Percentiles rank a stretch among this genome's conserved stretches.
These are phyloP conservation scores for Lentinula boryana DNA, from an alignment of 768 basidiomycete genomes.

Conservation along the genomic window DNA sequence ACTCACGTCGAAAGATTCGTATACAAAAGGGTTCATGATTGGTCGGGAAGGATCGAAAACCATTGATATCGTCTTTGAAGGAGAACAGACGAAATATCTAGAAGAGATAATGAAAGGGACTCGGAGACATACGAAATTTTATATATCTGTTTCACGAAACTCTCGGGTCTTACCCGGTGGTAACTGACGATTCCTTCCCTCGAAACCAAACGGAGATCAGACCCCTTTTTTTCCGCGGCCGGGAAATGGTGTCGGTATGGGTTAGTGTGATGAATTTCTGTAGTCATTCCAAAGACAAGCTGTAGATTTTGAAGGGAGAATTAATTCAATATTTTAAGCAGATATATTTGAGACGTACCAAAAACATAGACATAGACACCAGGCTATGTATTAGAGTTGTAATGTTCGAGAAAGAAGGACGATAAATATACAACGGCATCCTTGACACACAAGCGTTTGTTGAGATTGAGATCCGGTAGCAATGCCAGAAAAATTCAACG, in stretches of 20 bases:
- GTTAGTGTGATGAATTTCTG: not conserved
- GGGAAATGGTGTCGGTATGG: not conserved
- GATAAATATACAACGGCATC: too few species aligned
- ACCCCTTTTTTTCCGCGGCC: not conserved
- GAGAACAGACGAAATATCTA: not conserved
- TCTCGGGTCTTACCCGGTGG: constrained; percentile 1
- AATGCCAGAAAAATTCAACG: too few species aligned
- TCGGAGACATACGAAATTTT: not conserved
- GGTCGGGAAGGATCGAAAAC: not conserved
- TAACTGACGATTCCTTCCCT: not conserved
- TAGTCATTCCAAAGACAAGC: too few species aligned
- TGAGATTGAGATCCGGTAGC: too few species aligned
- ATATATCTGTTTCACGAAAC: not conserved
- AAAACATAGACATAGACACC: too few species aligned
- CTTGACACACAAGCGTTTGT: too few species aligned
- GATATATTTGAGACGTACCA: too few species aligned
- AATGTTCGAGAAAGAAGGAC: too few species aligned
- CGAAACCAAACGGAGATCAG: not conserved
- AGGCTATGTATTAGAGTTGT: too few species aligned
- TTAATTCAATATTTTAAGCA: too few species aligned
- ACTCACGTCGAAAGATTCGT: constrained; percentile 90
- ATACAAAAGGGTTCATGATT: constrained; percentile 50
- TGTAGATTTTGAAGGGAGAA: too few species aligned
- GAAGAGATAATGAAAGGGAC: not conserved
- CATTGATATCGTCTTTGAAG: not conserved